Conservation (phyloP, 495 filamentous ascomycete species). For the Penicillium steckii region DNA sequence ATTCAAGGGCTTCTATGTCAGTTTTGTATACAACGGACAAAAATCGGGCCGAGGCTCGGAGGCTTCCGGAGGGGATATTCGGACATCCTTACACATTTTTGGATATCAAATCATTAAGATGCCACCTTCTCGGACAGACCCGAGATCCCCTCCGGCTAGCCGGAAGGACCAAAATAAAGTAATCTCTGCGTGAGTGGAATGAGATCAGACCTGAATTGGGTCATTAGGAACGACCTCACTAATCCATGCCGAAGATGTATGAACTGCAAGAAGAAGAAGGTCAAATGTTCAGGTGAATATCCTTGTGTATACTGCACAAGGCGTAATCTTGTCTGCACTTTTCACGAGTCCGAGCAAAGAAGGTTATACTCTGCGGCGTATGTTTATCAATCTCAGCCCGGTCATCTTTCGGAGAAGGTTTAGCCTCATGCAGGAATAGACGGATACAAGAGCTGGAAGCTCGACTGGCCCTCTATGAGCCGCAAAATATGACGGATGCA, state of each 20-base stretch:
- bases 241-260: background rate
- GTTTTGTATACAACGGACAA: background rate
- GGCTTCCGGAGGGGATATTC: background rate
- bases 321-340: constrained; percentile 3
- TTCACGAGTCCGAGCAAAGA: background rate
- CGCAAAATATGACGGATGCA: background rate
- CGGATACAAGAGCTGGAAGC: constrained; percentile 6
- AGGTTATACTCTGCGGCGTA: constrained; percentile 2
- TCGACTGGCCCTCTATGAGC: constrained; percentile 6
- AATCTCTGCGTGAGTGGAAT: constrained; percentile 2
- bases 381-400: too few species aligned
- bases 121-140: background rate
- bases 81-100: background rate
- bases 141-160: background rate
- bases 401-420: too few species aligned
- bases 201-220: background rate
- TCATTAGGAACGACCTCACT: too few species aligned
- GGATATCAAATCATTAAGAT: background rate
- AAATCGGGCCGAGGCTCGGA: constrained; percentile 1
- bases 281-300: constrained; percentile 5
- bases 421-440: background rate
- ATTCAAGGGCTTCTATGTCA: too few species aligned
- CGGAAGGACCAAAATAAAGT: background rate
- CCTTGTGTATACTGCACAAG: constrained; percentile 3
- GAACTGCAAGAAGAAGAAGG: constrained; percentile 9